phyloP scores from a whole-genome alignment of 768 basidiomycete genomes.

The Phylloporus scabripes region DNA sequence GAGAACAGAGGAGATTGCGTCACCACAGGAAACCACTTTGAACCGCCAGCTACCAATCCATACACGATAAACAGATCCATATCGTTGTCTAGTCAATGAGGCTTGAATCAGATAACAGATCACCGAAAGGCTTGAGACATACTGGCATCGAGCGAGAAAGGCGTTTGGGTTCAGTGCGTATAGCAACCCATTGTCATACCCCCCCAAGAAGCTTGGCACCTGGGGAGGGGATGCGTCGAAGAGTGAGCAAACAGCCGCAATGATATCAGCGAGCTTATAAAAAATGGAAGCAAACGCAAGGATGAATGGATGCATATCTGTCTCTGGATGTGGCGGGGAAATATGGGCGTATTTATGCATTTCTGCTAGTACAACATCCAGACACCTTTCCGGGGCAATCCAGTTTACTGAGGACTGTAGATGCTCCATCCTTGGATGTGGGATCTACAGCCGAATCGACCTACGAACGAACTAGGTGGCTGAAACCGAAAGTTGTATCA shows the following conservation, averaged over 20 bases:
- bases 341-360: not conserved
- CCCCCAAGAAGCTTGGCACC: slow-evolving; percentile 10
- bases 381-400: too few relatives aligned
- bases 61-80: slow-evolving; percentile 13
- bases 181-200: slow-evolving; percentile 14
- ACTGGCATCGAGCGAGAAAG: slow-evolving; percentile 21
- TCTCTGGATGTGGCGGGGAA: not conserved
- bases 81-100: slow-evolving; percentile 9
- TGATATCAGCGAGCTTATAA: not conserved
- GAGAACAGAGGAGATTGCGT: slow-evolving; percentile 11
- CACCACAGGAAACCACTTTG: slow-evolving; percentile 11
- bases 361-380: not conserved
- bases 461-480: too few relatives aligned
- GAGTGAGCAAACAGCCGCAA: not conserved
- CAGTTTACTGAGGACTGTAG: too few relatives aligned
- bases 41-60: slow-evolving; percentile 16
- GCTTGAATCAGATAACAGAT: not conserved
- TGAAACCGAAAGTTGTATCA: too few relatives aligned
- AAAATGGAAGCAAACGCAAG: not conserved
- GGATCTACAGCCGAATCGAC: too few relatives aligned
- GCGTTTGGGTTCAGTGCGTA: slow-evolving; percentile 11
- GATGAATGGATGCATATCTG: not conserved
- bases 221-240: not conserved
- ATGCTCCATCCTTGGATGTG: too few relatives aligned
- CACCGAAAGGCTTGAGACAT: not conserved